A percentile compares a stretch with the other conserved stretches of the same genome.
Conservation (phyloP, 768 basidiomycete genomes). For the Rhodotorula babjevae region DNA sequence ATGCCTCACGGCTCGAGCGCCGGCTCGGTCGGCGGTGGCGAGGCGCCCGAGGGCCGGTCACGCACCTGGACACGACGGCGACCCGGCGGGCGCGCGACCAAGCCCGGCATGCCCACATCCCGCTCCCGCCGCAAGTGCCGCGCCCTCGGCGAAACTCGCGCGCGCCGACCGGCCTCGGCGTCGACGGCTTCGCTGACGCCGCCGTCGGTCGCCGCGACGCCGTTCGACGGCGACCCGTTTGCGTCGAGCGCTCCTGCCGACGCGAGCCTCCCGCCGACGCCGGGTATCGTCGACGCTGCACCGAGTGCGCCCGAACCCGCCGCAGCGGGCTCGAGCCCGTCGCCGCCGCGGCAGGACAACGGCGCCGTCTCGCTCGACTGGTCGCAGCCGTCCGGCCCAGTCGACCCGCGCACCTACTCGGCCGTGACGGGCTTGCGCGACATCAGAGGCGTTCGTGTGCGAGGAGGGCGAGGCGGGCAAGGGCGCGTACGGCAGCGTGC, state of each 20-base stretch:
- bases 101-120: neutral
- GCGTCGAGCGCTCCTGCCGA: conserved; percentile 1
- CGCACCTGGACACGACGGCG: neutral
- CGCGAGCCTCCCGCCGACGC: conserved; percentile 1
- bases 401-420: conserved; percentile 46
- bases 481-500: conserved; percentile 92
- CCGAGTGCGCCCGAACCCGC: neutral
- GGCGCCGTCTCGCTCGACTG: conserved; percentile 41
- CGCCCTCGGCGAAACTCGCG: conserved; percentile 4
- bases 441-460: conserved; percentile 79
- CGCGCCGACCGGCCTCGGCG: neutral
- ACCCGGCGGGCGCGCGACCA: neutral
- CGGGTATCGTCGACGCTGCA: neutral
- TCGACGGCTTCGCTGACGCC: conserved; percentile 8
- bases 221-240: conserved; percentile 17
- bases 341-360: neutral
- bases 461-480: conserved; percentile 76
- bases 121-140: conserved; percentile 22
- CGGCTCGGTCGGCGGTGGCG: neutral
- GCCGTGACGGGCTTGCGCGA: conserved; percentile 59
- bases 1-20: too few relatives aligned
- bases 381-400: conserved; percentile 45
- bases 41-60: neutral
- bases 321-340: neutral
- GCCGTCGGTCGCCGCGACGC: neutral